phyloP scores from a whole-genome alignment of 176 grass and related monocot genomes.

The Bromus sterilis region DNA sequence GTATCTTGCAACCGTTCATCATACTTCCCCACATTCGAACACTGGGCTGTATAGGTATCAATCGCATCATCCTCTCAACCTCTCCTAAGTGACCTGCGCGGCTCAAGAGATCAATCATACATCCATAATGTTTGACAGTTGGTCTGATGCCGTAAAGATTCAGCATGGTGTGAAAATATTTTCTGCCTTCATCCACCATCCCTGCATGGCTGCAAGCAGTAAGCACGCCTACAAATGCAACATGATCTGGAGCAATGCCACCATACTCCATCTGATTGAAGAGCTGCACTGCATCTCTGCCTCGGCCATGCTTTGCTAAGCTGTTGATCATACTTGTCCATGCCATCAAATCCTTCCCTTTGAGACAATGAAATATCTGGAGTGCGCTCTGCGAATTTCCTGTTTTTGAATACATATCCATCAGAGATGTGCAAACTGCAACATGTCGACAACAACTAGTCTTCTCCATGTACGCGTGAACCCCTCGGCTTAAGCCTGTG shows the following conservation, averaged over 20 bases:
- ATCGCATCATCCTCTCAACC: constrained; percentile 20
- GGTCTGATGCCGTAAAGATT: constrained; percentile 23
- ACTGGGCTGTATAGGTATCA: constrained; percentile 12
- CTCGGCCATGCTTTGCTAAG: constrained; percentile 27
- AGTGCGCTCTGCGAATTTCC: constrained; percentile 18
- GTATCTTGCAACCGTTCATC: constrained; percentile 24
- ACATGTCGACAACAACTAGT: constrained; percentile 17
- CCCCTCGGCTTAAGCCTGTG: not conserved
- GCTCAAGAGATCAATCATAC: constrained; percentile 28
- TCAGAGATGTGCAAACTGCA: constrained; percentile 27
- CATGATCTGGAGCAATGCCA: constrained; percentile 20
- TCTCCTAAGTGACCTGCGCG: constrained; percentile 24
- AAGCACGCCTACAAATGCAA: constrained; percentile 35
- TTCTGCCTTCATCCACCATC: constrained; percentile 20
- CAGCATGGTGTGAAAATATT: constrained; percentile 26
- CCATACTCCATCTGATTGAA: constrained; percentile 32
- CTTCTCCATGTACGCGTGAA: constrained; percentile 38
- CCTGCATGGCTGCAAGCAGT: constrained; percentile 37
- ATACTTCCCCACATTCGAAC: constrained; percentile 27
- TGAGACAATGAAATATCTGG: constrained; percentile 14
- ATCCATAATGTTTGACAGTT: constrained; percentile 27
- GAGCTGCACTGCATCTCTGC: constrained; percentile 21
- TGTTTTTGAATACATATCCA: constrained; percentile 34
- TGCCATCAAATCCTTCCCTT: constrained; percentile 26
- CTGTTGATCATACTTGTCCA: constrained; percentile 42